Evolutionary conservation across 306 rosid species (phyloP).

Genomic region (Adenanthera pavonina): DNA sequence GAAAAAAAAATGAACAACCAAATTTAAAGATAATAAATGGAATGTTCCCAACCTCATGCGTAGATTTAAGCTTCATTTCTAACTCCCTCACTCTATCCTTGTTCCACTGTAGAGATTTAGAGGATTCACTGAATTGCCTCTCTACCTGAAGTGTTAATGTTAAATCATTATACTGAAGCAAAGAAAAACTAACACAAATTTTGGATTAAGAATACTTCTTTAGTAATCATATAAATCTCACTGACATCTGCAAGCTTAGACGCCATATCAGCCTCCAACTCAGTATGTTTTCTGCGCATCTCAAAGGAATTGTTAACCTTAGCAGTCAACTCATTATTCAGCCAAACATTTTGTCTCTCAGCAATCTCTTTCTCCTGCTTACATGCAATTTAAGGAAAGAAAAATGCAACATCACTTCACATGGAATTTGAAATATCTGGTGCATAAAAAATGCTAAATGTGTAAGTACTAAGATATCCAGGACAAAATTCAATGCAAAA

Average conservation of each 20-base stretch:
- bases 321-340: conserved; percentile 76
- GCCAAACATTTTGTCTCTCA: conserved; percentile 86
- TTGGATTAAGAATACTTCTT: neutral
- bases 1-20: conserved; percentile 1
- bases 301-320: conserved; percentile 69
- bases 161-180: conserved; percentile 14
- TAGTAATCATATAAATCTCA: conserved; percentile 25
- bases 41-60: conserved; percentile 71
- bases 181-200: conserved; percentile 17
- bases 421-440: conserved; percentile 20
- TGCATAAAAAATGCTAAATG: conserved; percentile 11
- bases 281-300: conserved; percentile 68
- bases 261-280: conserved; percentile 76
- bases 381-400: conserved; percentile 16
- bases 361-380: conserved; percentile 92
- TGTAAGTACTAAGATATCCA: conserved; percentile 3
- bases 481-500: conserved; percentile 7
- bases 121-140: conserved; percentile 74
- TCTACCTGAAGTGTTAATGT: conserved; percentile 57
- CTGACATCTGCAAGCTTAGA: conserved; percentile 78
- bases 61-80: conserved; percentile 64
- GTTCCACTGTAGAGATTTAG: conserved; percentile 78
- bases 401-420: conserved; percentile 32
- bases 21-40: conserved; percentile 19
- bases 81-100: conserved; percentile 83